Conservation (phyloP, 495 filamentous ascomycete species). For the Ascobolus immersus region DNA sequence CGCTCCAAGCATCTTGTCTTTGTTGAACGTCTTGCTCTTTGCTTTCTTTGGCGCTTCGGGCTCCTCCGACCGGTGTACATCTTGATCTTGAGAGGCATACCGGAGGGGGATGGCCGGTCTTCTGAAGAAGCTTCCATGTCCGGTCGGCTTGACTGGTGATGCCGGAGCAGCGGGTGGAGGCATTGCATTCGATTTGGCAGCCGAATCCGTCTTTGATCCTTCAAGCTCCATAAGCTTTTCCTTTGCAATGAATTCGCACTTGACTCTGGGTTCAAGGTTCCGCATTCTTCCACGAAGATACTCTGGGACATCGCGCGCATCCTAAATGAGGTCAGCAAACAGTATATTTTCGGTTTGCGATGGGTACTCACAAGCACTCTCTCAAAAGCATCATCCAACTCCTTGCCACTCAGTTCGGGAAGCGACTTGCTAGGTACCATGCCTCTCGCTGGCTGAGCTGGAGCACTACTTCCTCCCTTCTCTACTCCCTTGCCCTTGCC, state of each 20-base stretch:
- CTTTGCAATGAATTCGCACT: slow-evolving; percentile 80
- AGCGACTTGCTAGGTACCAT: no score
- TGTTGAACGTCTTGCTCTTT: slow-evolving; percentile 17
- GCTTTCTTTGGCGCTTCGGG: slow-evolving; percentile 26
- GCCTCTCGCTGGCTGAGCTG: no score
- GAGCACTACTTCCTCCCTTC: no score
- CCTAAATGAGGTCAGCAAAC: slow-evolving; percentile 9
- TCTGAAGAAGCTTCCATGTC: no score
- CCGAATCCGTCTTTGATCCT: no score
- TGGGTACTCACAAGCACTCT: slow-evolving; percentile 10
- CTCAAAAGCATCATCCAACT: slow-evolving; percentile 16
- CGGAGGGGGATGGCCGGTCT: no score
- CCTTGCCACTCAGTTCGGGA: slow-evolving; percentile 12
- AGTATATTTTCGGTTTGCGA: slow-evolving; percentile 7
- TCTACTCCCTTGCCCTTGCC: no score
- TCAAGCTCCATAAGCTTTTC: slow-evolving; percentile 26
- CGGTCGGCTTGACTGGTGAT: no score
- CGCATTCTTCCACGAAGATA: slow-evolving; percentile 88
- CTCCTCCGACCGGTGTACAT: slow-evolving; percentile 17
- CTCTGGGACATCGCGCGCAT: slow-evolving; percentile 34
- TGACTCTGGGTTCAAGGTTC: slow-evolving; percentile 62
- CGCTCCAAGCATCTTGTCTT: no score
- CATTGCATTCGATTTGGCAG: no score
- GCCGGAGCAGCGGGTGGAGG: slow-evolving; percentile 4
- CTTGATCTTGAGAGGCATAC: no score